Conservation (phyloP, 805 yeast genomes). For the Tetrapisispora fleetii region DNA sequence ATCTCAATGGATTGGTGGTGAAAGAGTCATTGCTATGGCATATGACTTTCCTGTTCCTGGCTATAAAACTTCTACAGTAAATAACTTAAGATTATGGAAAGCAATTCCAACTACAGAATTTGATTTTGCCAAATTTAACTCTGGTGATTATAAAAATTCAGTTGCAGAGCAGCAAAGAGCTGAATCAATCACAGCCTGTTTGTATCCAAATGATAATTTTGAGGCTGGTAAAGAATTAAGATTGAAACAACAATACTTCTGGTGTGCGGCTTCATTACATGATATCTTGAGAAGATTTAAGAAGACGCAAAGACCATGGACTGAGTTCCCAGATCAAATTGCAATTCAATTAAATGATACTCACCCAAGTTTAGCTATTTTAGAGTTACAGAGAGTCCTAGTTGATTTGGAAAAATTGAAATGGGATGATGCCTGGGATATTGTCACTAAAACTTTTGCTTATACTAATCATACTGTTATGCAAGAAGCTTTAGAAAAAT, state of each 20-base stretch:
- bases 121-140: slow-evolving; percentile 82
- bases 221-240: slow-evolving; percentile 85
- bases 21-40: slow-evolving; percentile 80
- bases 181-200: slow-evolving; percentile 83
- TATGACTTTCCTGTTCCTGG: slow-evolving; percentile 93
- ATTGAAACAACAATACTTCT: slow-evolving; percentile 89
- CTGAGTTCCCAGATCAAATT: slow-evolving; percentile 70
- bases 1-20: slow-evolving; percentile 81
- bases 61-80: slow-evolving; percentile 69
- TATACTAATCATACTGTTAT: slow-evolving; percentile 93
- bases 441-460: slow-evolving; percentile 72
- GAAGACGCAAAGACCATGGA: slow-evolving; percentile 68
- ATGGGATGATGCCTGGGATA: slow-evolving; percentile 81
- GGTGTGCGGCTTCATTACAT: slow-evolving; percentile 91
- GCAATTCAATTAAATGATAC: slow-evolving; percentile 94
- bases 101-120: slow-evolving; percentile 85
- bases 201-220: slow-evolving; percentile 91
- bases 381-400: slow-evolving; percentile 77
- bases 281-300: slow-evolving; percentile 86
- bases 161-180: slow-evolving; percentile 81
- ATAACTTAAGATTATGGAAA: slow-evolving; percentile 84
- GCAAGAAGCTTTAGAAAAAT: slow-evolving; percentile 90
- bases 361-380: slow-evolving; percentile 86
- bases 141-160: slow-evolving; percentile 82
- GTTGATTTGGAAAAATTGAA: slow-evolving; percentile 73